These are phyloP conservation scores for Penicillium sp. DNA, from an alignment of 2,329 filamentous ascomycete species.

Conservation along the genomic window DNA sequence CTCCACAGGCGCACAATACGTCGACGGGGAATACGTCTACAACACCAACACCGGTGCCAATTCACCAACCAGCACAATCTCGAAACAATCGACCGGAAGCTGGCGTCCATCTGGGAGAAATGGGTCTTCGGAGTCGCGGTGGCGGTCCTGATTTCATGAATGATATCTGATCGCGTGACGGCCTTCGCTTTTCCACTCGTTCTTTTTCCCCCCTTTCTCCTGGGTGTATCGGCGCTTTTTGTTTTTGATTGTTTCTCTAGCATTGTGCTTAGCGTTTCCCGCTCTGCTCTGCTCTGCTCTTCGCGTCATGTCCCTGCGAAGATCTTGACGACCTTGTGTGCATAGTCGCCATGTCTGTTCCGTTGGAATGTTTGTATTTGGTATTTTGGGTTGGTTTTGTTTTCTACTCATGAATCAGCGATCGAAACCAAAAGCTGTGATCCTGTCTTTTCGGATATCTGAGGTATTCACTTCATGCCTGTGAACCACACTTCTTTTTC, in stretches of 20 bases:
- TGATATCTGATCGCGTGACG: not conserved
- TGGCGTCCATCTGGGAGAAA: conserved; percentile 34
- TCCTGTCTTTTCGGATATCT: not conserved
- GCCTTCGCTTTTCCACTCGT: conserved; percentile 1
- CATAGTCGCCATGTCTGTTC: conserved; percentile 10
- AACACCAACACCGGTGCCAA: conserved; percentile 42
- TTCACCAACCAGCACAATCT: conserved; percentile 38
- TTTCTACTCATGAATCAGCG: not conserved
- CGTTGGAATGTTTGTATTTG: conserved; percentile 6
- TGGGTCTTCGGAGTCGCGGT: conserved; percentile 29
- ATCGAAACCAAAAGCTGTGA: conserved; percentile 4
- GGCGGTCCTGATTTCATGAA: conserved; percentile 20
- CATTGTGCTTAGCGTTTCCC: conserved; percentile 2
- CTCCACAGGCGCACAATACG: conserved; percentile 83
- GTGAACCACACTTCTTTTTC: not conserved
- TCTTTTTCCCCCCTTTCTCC: conserved; percentile 7
- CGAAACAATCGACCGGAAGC: conserved; percentile 40
- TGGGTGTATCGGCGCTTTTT: not conserved
- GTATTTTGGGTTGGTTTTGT: not conserved
- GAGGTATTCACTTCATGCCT: not conserved
- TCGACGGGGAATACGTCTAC: conserved; percentile 95
- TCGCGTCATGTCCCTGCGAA: conserved; percentile 25
- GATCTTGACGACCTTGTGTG: conserved; percentile 17
- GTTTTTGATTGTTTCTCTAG: conserved; percentile 10
- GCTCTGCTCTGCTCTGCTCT: conserved; percentile 9